Percentiles rank a stretch among this genome's conserved stretches.
These are phyloP conservation scores for Sclerotiophoma versabilis DNA, from an alignment of 2,329 filamentous ascomycete genomes.

Conservation along the genomic window DNA sequence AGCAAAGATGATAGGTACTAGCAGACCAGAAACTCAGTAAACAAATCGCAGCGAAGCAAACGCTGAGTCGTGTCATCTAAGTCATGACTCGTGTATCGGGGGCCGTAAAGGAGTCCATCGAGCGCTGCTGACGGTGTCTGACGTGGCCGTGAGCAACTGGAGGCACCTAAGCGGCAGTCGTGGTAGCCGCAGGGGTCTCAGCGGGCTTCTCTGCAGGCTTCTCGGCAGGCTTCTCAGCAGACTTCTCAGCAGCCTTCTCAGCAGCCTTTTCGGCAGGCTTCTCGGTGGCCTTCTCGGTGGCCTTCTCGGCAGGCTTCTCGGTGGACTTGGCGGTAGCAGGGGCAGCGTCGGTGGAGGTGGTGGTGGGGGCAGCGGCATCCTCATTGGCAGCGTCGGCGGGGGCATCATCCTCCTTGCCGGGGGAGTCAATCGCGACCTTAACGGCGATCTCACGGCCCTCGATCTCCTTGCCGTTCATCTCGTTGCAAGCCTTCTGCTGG, in stretches of 20 bases:
- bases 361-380: conserved; percentile 44
- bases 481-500: conserved; percentile 93
- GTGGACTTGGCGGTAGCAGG: conserved; percentile 32
- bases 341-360: conserved; percentile 25
- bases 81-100: conserved; percentile 21
- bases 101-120: conserved; percentile 13
- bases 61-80: conserved; percentile 19
- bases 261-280: conserved; percentile 39
- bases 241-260: conserved; percentile 24
- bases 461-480: conserved; percentile 99
- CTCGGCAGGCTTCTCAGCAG: conserved; percentile 30
- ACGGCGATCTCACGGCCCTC: conserved; percentile 98
- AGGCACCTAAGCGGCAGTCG: conserved; percentile 44
- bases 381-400: conserved; percentile 58
- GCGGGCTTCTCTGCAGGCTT: too few relatives aligned
- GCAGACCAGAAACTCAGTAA: conserved; percentile 31
- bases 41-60: conserved; percentile 35
- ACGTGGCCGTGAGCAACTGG: conserved; percentile 31
- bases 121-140: conserved; percentile 21
- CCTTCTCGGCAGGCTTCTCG: conserved; percentile 19
- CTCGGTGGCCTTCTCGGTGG: conserved; percentile 23
- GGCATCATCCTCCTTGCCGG: conserved; percentile 93
- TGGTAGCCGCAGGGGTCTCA: conserved; percentile 36
- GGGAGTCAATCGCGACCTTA: conserved; percentile 99
- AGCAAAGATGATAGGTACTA: conserved; percentile 41